Conservation (phyloP, 148 eudicot genomes). For the Nepenthes mirabilis region DNA sequence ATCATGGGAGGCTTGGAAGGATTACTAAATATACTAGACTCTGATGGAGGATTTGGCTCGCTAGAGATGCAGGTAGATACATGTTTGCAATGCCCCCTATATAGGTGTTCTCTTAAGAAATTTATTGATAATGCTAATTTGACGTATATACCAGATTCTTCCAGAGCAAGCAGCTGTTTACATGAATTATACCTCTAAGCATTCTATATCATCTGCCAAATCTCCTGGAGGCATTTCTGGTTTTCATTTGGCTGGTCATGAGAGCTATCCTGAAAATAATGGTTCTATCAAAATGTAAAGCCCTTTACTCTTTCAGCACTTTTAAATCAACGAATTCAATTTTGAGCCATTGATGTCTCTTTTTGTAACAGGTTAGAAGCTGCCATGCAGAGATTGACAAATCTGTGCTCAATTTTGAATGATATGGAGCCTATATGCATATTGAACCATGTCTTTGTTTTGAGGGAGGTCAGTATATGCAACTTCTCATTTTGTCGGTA, state of each 20-base stretch:
- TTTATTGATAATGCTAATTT: conserved; percentile 5
- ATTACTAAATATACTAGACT: conserved; percentile 85
- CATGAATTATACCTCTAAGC: conserved; percentile 64
- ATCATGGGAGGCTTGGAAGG: conserved; percentile 99
- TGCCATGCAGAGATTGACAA: conserved; percentile 99
- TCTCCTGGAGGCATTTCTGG: conserved; percentile 72
- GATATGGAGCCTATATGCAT: conserved; percentile 99
- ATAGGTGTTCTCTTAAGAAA: background rate
- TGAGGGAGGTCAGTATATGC: conserved; percentile 67
- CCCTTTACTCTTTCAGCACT: conserved; percentile 3
- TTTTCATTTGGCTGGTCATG: conserved; percentile 75
- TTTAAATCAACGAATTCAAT: background rate
- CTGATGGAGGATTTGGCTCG: conserved; percentile 99
- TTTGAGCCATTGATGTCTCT: conserved; percentile 3
- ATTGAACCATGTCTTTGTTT: conserved; percentile 93
- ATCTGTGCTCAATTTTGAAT: conserved; percentile 91
- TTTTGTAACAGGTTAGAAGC: conserved; percentile 87
- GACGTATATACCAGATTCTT: conserved; percentile 55
- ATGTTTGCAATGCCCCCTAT: background rate
- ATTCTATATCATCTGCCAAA: conserved; percentile 45
- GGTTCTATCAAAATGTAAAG: conserved; percentile 80
- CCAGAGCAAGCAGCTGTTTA: conserved; percentile 97
- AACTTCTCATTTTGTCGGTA: background rate
- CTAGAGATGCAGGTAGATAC: conserved; percentile 89
- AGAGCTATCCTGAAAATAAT: conserved; percentile 89